Evolutionary conservation across 2,329 filamentous ascomycete species (phyloP).

Genomic region (Emericellopsis cladophorae): DNA sequence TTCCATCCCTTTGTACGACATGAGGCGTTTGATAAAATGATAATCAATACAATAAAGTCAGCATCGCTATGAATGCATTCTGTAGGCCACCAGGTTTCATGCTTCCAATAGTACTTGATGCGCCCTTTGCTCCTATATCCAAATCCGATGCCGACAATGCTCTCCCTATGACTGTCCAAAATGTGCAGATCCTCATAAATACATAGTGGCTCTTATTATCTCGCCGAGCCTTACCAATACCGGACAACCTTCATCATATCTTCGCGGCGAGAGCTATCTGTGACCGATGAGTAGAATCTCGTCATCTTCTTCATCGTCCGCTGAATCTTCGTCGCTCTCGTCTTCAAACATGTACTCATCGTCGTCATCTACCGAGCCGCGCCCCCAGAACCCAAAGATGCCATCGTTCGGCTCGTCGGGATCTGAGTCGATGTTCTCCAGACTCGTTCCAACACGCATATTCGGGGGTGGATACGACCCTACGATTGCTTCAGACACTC

Average conservation of each 20-base stretch:
- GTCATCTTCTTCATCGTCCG: constrained; percentile 28
- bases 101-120: constrained; percentile 6
- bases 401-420: constrained; percentile 39
- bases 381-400: constrained; percentile 45
- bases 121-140: too few species aligned
- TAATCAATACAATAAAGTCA: too few species aligned
- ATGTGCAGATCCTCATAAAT: too few species aligned
- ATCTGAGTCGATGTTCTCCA: constrained; percentile 7
- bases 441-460: constrained; percentile 2
- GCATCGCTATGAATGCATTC: too few species aligned
- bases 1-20: too few species aligned
- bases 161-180: too few species aligned
- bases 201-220: too few species aligned
- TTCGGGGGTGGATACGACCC: constrained; percentile 29
- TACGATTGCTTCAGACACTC: constrained; percentile 26
- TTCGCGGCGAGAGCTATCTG: constrained; percentile 13
- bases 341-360: constrained; percentile 29
- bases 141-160: too few species aligned
- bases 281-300: constrained; percentile 38
- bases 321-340: constrained; percentile 23
- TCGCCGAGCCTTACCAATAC: too few species aligned
- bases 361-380: constrained; percentile 32
- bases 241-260: too few species aligned
- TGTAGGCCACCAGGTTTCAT: too few species aligned
- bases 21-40: too few species aligned